Conservation (phyloP, 2,329 filamentous ascomycete genomes). For the Microdochium trichocladiopsis region DNA sequence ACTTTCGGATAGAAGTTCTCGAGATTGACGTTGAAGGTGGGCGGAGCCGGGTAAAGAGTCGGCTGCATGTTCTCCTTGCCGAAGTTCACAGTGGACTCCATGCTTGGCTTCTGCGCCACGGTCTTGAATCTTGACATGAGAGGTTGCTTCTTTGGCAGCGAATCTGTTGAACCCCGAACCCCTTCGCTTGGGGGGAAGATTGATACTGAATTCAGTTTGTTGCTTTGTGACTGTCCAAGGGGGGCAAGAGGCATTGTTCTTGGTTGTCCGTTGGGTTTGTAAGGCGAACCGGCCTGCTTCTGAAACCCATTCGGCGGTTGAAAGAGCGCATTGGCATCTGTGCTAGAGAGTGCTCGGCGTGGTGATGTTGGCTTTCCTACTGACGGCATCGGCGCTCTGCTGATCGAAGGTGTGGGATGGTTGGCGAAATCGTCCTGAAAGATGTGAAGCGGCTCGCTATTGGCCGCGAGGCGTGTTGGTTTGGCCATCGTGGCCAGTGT, state of each 20-base stretch:
- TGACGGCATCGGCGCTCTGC: constrained; percentile 49
- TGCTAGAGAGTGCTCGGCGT: constrained; percentile 38
- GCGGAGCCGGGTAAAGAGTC: constrained; percentile 39
- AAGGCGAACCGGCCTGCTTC: constrained; percentile 56
- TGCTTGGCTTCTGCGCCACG: constrained; percentile 42
- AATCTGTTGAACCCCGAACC: constrained; percentile 50
- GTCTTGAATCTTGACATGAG: constrained; percentile 53
- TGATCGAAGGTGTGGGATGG: constrained; percentile 39
- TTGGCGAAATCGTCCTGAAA: constrained; percentile 45
- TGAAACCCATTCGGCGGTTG: constrained; percentile 48
- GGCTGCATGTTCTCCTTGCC: constrained; percentile 54
- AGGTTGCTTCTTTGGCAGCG: constrained; percentile 59
- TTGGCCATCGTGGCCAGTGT: constrained; percentile 43
- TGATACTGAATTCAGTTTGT: constrained; percentile 58
- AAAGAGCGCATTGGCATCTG: constrained; percentile 58
- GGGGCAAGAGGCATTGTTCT: constrained; percentile 54
- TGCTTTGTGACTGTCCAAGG: constrained; percentile 45
- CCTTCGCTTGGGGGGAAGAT: constrained; percentile 58
- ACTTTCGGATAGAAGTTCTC: constrained; percentile 47
- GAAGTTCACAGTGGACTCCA: constrained; percentile 29
- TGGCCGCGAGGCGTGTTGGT: constrained; percentile 36
- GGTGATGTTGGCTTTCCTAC: constrained; percentile 32
- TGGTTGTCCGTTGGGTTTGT: constrained; percentile 50
- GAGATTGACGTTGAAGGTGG: constrained; percentile 39
- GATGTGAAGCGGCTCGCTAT: constrained; percentile 41